A percentile compares a stretch with the other conserved stretches of the same genome.
These are phyloP conservation scores for Pseudopediastrum boryanum DNA, from an alignment of 139 green algal species.

Conservation along the genomic window DNA sequence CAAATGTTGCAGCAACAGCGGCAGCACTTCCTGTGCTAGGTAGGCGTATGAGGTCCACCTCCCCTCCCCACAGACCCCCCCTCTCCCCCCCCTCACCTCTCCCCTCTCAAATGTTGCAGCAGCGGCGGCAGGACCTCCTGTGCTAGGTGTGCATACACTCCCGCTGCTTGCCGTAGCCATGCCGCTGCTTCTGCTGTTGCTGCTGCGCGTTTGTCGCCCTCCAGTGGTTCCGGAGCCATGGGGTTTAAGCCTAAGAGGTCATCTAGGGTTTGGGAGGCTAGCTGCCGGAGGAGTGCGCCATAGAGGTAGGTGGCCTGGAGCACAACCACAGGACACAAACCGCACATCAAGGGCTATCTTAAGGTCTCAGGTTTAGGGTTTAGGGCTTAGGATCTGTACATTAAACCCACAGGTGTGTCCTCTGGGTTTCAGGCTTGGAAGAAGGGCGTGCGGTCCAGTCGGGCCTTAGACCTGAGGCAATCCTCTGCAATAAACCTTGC, in stretches of 20 bases:
- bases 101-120: not conserved
- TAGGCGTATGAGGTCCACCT: no score
- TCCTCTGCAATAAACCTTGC: no score
- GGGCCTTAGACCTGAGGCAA: no score
- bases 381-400: no score
- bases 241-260: slow-evolving; percentile 17
- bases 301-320: slow-evolving; percentile 33
- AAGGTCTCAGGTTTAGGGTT: no score
- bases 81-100: no score
- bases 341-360: no score
- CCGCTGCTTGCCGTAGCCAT: slow-evolving; percentile 10
- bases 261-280: slow-evolving; percentile 18
- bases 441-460: no score
- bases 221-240: not conserved
- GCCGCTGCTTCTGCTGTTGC: slow-evolving; percentile 20
- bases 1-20: not conserved
- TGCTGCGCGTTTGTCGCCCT: slow-evolving; percentile 4
- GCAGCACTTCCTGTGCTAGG: slow-evolving; percentile 18
- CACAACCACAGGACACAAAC: no score
- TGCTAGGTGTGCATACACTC: slow-evolving; percentile 18
- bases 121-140: slow-evolving; percentile 19
- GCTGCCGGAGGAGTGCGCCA: slow-evolving; percentile 22
- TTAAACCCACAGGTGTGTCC: no score
- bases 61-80: no score
- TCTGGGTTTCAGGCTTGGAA: no score